Evolutionary conservation across 2,329 filamentous ascomycete species (phyloP).

Genomic region (Arthrobotrys pseudoclavata): DNA sequence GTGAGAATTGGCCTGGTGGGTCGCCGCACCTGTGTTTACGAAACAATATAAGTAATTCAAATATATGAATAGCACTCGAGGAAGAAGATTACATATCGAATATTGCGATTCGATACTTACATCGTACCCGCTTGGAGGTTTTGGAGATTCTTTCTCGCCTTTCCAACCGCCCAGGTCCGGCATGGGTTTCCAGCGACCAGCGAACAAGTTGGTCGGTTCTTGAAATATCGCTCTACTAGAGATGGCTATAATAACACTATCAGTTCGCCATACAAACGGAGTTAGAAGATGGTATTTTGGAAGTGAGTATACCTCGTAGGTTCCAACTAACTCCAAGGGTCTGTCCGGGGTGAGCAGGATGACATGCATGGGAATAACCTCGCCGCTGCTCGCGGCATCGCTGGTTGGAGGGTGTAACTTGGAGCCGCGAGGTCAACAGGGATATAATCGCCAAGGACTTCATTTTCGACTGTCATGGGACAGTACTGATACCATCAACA

Average conservation of each 20-base stretch:
- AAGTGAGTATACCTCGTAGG: neutral
- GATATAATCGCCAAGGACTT: too few species aligned
- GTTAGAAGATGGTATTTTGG: neutral
- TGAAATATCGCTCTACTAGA: slow-evolving; percentile 20
- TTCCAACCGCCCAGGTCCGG: neutral
- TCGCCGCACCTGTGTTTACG: slow-evolving; percentile 1
- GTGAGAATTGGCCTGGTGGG: neutral
- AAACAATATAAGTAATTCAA: neutral
- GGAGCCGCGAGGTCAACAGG: neutral
- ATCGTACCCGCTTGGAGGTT: too few species aligned
- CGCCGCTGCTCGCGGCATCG: neutral
- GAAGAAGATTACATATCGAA: too few species aligned
- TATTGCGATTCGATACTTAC: too few species aligned
- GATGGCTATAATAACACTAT: slow-evolving; percentile 1
- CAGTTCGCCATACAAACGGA: neutral
- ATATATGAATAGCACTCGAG: neutral
- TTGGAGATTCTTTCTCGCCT: too few species aligned
- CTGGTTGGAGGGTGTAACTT: neutral
- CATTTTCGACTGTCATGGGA: too few species aligned
- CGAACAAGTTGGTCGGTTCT: slow-evolving; percentile 6
- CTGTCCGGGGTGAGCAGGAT: neutral
- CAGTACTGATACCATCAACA: too few species aligned
- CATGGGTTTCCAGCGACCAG: neutral
- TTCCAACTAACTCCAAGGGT: neutral
- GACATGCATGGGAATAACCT: neutral